Percentiles rank a stretch among this genome's conserved stretches.
Evolutionary conservation across 306 rosid species (phyloP).

Genomic region (Cicer bijugum): DNA sequence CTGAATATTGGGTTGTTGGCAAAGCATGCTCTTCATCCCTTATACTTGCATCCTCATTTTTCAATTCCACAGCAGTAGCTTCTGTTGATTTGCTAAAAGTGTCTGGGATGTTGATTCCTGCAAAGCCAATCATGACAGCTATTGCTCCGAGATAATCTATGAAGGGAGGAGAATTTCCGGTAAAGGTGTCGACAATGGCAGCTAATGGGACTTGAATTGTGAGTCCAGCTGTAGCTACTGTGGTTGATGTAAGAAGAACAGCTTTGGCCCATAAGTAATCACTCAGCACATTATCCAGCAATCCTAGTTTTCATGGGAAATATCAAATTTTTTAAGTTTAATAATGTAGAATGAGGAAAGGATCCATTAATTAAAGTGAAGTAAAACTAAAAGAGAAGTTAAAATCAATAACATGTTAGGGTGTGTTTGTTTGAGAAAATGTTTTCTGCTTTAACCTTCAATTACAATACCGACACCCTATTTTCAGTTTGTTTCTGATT

Average conservation of each 20-base stretch:
- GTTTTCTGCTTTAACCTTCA: no score
- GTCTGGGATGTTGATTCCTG: conserved; percentile 81
- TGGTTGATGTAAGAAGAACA: conserved; percentile 91
- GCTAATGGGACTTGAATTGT: conserved; percentile 96
- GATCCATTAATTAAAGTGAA: not conserved
- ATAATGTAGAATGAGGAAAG: not conserved
- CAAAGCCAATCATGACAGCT: conserved; percentile 84
- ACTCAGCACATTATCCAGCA: conserved; percentile 92
- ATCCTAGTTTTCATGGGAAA: conserved; percentile 54
- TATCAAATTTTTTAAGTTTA: conserved; percentile 34
- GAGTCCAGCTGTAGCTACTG: conserved; percentile 96
- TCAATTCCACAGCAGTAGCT: conserved; percentile 52
- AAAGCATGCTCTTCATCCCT: conserved; percentile 39
- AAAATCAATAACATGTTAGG: not conserved
- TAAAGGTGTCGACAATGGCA: conserved; percentile 77
- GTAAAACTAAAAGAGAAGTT: not conserved
- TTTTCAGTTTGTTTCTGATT: not conserved
- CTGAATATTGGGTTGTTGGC: conserved; percentile 44
- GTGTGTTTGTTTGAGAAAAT: not conserved
- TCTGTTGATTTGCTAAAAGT: conserved; percentile 54
- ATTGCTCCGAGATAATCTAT: conserved; percentile 83
- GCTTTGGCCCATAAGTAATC: conserved; percentile 99
- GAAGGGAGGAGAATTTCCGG: conserved; percentile 74
- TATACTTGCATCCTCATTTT: conserved; percentile 43
- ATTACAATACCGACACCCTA: not conserved